Evolutionary conservation across 768 basidiomycete genomes (phyloP), one percentile per base, ranked within the genome.

Genomic region (Serendipita sp.): DNA sequence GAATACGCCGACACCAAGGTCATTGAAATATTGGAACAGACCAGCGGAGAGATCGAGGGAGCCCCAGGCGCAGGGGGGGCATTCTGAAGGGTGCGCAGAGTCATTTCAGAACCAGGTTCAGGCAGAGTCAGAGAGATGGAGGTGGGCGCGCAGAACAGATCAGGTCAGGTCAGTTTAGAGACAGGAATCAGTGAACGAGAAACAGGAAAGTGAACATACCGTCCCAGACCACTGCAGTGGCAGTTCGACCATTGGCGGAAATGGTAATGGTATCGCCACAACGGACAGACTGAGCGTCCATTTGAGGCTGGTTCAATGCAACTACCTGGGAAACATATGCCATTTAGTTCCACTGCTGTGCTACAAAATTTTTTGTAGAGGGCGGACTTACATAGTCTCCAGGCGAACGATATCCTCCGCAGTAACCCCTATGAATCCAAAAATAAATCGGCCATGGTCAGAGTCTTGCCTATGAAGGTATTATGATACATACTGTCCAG

Each of bases 1-100:
- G 51, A 65, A 58, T 15, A 65, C 52, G 38, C 64, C 64, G 23
- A 46, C 44, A 34, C 54, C 48, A 16, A 65, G 52, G 2, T 56
- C 48, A 18, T 36, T 35, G 34, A n/a, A 23, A 44, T n/a, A 15
- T 38, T 36, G 64, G 38, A 65, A 65, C 16, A 65, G 52, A 32
- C 54, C 64, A 7, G 48, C 51, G 64, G 34, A 36, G 51, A 65
- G 38, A 35, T 65, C 64, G 52, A 65, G 32, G 34, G 18, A 23
- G 8, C 64, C 64, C 64, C 52, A 56, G 3, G 18, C 64, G 51
- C 64, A 65, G 16, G 51, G 34, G 11, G 64, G 64, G 64, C 64
- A 65, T 38, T 65, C 64, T 51, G 48, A 41, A 41, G 23, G 23
- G 23, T 23, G 23, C 23, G 23, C 23, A 23, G 23, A 23, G 23